phyloP scores from a whole-genome alignment of 106 monocot species.

The Xerophyta viscosa region DNA sequence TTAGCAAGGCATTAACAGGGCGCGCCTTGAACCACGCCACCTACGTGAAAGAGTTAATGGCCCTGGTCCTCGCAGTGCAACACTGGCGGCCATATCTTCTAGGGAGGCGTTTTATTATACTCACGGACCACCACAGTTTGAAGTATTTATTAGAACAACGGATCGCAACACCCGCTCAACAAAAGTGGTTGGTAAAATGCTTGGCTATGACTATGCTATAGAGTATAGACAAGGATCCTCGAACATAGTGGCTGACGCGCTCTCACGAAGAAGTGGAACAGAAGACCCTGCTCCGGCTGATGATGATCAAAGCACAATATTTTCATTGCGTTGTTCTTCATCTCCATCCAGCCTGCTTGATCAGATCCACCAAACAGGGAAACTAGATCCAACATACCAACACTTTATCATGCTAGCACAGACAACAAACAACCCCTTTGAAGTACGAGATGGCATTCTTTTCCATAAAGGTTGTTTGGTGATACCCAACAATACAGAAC shows the following conservation, averaged over 20 bases:
- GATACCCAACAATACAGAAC: too few relatives aligned
- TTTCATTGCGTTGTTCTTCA: too few relatives aligned
- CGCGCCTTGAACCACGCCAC: neutral
- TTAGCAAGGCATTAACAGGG: neutral
- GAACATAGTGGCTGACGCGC: neutral
- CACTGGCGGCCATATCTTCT: neutral
- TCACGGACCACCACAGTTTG: neutral
- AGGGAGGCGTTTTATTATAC: neutral
- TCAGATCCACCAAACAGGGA: too few relatives aligned
- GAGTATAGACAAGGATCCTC: neutral
- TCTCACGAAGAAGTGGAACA: neutral
- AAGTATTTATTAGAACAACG: neutral
- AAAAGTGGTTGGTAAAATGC: neutral
- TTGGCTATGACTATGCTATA: neutral
- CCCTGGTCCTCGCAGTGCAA: neutral
- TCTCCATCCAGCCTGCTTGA: too few relatives aligned
- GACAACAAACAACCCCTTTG: too few relatives aligned
- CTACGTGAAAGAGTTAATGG: neutral
- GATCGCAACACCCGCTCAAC: neutral
- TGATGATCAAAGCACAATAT: too few relatives aligned
- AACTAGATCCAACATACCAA: too few relatives aligned
- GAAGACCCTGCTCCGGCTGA: too few relatives aligned
- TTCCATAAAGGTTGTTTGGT: too few relatives aligned
- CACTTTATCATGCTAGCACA: too few relatives aligned
- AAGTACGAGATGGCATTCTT: too few relatives aligned